phyloP scores from a whole-genome alignment of 768 basidiomycete species.

The Serpula lacrymans region DNA sequence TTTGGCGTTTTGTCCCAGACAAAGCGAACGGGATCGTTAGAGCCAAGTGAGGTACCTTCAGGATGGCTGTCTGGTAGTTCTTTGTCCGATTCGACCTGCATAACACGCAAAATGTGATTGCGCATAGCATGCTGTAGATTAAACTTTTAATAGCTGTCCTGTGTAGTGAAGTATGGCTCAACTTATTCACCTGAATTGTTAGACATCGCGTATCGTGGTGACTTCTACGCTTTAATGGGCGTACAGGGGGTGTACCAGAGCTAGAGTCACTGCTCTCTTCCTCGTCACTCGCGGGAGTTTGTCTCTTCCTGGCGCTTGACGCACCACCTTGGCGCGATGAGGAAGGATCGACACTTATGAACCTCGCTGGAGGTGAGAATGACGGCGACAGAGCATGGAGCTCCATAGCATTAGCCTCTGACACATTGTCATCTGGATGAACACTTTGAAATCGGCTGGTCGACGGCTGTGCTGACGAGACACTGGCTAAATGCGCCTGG shows the following conservation, averaged over 20 bases:
- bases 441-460: constrained; percentile 11
- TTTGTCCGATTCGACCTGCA: constrained; percentile 55
- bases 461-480: constrained; percentile 5
- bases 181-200: constrained; percentile 57
- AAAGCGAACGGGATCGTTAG: constrained; percentile 62
- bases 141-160: constrained; percentile 1
- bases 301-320: constrained; percentile 25
- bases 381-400: constrained; percentile 15
- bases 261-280: constrained; percentile 33
- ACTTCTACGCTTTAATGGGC: constrained; percentile 44
- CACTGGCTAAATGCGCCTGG: constrained; percentile 20
- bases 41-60: constrained; percentile 46
- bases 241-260: constrained; percentile 26
- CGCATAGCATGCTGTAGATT: constrained; percentile 64
- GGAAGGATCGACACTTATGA: constrained; percentile 14
- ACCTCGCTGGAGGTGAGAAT: constrained; percentile 14
- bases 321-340: constrained; percentile 6
- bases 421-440: constrained; percentile 6
- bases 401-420: constrained; percentile 5
- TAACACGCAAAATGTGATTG: constrained; percentile 54
- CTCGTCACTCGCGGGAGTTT: constrained; percentile 35
- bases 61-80: constrained; percentile 57
- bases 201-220: constrained; percentile 64
- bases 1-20: constrained; percentile 78
- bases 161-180: background rate